Evolutionary conservation across 163 green algal species (phyloP).

Genomic region (Trebouxia gelatinosa): DNA sequence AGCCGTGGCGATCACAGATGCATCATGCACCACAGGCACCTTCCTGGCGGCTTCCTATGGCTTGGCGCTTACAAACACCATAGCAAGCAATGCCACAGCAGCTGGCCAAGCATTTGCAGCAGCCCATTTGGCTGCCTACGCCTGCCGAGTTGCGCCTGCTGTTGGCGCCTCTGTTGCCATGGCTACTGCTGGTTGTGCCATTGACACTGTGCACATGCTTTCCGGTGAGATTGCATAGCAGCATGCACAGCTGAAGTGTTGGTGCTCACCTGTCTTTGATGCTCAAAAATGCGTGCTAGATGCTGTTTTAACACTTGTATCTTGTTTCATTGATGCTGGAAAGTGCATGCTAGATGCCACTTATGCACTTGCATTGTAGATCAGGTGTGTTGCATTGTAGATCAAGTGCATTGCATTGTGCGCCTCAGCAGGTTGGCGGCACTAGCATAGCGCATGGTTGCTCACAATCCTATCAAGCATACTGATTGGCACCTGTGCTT

Average conservation of each 20-base stretch:
- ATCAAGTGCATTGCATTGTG: background rate
- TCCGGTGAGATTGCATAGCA: too few relatives aligned
- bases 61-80: background rate
- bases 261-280: too few relatives aligned
- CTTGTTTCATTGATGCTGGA: too few relatives aligned
- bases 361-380: too few relatives aligned
- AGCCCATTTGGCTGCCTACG: background rate
- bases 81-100: background rate
- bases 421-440: too few relatives aligned
- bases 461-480: too few relatives aligned
- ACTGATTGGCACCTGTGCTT: background rate
- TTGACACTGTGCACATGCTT: background rate
- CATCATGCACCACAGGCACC: background rate
- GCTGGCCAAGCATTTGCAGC: background rate
- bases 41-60: slow-evolving; percentile 2
- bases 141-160: too few relatives aligned
- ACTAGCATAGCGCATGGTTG: too few relatives aligned
- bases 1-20: background rate
- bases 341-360: too few relatives aligned
- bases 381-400: too few relatives aligned
- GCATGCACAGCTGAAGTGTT: too few relatives aligned
- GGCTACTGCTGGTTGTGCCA: background rate
- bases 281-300: background rate
- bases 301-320: background rate
- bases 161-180: too few relatives aligned